Evolutionary conservation across 2,329 filamentous ascomycete genomes (phyloP).

Genomic region (Scedosporium dehoogii): DNA sequence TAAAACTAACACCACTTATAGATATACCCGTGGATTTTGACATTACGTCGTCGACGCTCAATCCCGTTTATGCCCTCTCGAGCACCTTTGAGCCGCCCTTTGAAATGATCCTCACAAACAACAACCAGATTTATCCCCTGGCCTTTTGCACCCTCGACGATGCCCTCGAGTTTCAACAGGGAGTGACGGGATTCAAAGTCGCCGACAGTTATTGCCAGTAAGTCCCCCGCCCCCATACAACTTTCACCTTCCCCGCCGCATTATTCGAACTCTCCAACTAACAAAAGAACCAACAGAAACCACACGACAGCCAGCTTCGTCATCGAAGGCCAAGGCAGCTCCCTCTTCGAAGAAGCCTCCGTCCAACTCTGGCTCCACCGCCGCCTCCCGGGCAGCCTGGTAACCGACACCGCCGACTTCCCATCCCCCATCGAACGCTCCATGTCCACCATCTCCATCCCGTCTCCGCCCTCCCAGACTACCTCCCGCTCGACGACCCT

Average conservation of each 20-base stretch:
- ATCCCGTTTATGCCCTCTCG: slow-evolving; percentile 17
- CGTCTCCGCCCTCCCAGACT: not conserved
- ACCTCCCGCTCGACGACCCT: not conserved
- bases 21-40: slow-evolving; percentile 20
- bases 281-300: slow-evolving; percentile 6
- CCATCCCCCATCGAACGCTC: not conserved
- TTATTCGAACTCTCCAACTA: not conserved
- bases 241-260: not conserved
- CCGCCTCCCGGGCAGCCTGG: slow-evolving; percentile 15
- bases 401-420: slow-evolving; percentile 18
- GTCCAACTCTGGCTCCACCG: slow-evolving; percentile 24
- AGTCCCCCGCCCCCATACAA: not conserved
- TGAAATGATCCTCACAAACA: slow-evolving; percentile 20
- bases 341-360: slow-evolving; percentile 18
- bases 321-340: slow-evolving; percentile 12
- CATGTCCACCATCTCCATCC: not conserved
- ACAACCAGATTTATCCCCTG: slow-evolving; percentile 21
- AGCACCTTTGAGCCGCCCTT: slow-evolving; percentile 9
- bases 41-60: slow-evolving; percentile 16
- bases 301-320: slow-evolving; percentile 19
- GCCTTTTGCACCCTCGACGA: slow-evolving; percentile 17
- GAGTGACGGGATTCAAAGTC: slow-evolving; percentile 21
- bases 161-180: slow-evolving; percentile 22
- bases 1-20: not conserved
- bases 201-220: slow-evolving; percentile 19